Evolutionary conservation across 2,329 filamentous ascomycete genomes (phyloP), one percentile per base, ranked within the genome.

Genomic region (Phialophora macrospora): DNA sequence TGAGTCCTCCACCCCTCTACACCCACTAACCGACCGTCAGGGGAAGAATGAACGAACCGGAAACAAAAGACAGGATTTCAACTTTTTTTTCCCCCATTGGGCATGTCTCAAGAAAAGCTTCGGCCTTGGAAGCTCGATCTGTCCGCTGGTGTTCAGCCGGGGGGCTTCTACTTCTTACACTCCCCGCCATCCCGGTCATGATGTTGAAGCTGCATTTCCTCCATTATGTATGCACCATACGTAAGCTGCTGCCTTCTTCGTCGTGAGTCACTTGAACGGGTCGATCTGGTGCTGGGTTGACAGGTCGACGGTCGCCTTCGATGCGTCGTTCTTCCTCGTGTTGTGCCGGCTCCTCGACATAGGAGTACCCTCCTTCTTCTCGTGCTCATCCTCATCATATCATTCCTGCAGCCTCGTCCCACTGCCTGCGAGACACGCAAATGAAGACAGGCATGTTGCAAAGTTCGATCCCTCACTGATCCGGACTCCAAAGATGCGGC

Each of bases 81-180:
- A 52, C 48, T 52, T 52, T 52, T 52, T 51, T 52, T 52, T 30
- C 2, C 28, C 28, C 26, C 20, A 9, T 24, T 52, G 48, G 26
- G 48, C 20, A 12, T 52, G 22, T 17, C 38, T 44, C 38, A n/a
- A n/a, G 38, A 44, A 44, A n/a, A 44, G 48, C 48, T 52, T 12
- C 48, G 17, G 14, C 14, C 20, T 28, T 22, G 5, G 48, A 28
- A 52, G 20, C 48, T 52, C 48, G 17, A 44, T 44, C 38, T 44
- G 38, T 44, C 38, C 38, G 17, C 38, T 44, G 38, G 17, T 44
- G 38, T 44, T 44, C 17, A 44, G 38, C 17, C 38, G n/a, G 38
- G 38, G 7, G 28, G 38, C 38, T 44, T 44, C 38, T 44, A n/a
- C 38, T 44, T n/a, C 38, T 44, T n/a, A 44, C 38, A n/a, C 6